Percentiles rank a stretch among this genome's conserved stretches.
Conservation (phyloP, 1,139 yeast genomes). For the Barnettozyma hawaiiensis region DNA sequence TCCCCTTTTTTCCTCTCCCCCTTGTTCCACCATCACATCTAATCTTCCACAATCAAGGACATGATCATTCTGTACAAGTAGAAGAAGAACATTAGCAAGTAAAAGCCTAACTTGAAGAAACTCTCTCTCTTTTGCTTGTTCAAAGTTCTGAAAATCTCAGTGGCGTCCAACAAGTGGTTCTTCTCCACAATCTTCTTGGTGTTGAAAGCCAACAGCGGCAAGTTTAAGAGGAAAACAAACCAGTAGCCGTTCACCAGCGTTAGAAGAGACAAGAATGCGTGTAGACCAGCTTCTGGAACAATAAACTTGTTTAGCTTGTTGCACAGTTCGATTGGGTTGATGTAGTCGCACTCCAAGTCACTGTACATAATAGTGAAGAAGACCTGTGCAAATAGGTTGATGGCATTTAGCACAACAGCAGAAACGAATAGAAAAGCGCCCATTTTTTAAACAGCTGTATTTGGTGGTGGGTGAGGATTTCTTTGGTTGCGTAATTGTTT, state of each 20-base stretch:
- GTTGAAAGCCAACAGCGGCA: slow-evolving; percentile 83
- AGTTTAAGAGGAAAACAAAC: slow-evolving; percentile 81
- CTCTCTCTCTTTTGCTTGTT: slow-evolving; percentile 90
- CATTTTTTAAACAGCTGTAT: too few species aligned
- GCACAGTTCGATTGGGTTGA: slow-evolving; percentile 95
- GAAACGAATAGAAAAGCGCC: slow-evolving; percentile 53
- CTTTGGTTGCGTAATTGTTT: not conserved
- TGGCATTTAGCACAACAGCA: slow-evolving; percentile 82
- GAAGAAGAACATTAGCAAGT: slow-evolving; percentile 87
- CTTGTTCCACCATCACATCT: not conserved
- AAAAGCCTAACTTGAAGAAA: slow-evolving; percentile 86
- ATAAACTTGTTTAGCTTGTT: slow-evolving; percentile 86
- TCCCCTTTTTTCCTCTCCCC: not conserved
- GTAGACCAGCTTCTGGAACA: slow-evolving; percentile 86
- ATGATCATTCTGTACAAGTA: slow-evolving; percentile 96
- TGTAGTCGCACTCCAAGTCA: slow-evolving; percentile 91
- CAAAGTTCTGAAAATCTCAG: slow-evolving; percentile 94
- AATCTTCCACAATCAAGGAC: slow-evolving; percentile 60
- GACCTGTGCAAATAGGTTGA: slow-evolving; percentile 84
- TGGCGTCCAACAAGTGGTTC: slow-evolving; percentile 89
- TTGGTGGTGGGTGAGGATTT: slow-evolving; percentile 3
- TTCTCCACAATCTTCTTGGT: slow-evolving; percentile 65
- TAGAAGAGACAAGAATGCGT: slow-evolving; percentile 63
- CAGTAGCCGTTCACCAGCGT: slow-evolving; percentile 89
- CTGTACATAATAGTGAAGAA: slow-evolving; percentile 91